A percentile compares a stretch with the other conserved stretches of the same genome.
These are phyloP conservation scores for Giardia duodenalis DNA, from an alignment of 208 protist species.

Conservation along the genomic window DNA sequence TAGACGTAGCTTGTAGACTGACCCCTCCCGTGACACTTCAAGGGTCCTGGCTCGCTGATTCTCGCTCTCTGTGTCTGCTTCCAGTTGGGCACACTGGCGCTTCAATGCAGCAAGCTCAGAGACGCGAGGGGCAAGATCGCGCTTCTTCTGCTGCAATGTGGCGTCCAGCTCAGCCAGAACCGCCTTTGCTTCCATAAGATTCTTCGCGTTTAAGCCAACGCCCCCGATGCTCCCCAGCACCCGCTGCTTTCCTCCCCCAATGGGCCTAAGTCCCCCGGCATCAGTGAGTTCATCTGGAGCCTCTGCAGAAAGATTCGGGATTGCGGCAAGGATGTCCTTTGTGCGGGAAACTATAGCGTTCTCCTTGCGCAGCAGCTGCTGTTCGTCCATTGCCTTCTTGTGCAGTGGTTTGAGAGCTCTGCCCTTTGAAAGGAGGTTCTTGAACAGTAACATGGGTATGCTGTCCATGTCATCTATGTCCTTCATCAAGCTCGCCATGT, in stretches of 20 bases:
- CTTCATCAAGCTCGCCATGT: background rate
- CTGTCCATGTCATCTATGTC: background rate
- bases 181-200: background rate
- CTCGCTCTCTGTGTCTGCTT: background rate
- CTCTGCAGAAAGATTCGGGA: background rate
- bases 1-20: conserved; percentile 14
- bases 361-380: background rate
- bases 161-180: background rate
- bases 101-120: background rate
- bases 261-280: no score
- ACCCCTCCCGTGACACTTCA: background rate
- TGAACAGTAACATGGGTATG: conserved; percentile 12
- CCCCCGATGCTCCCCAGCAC: no score
- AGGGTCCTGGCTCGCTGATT: background rate
- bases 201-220: background rate
- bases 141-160: conserved; percentile 1
- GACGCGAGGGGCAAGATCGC: background rate
- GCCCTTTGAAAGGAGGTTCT: conserved; percentile 15
- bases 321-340: conserved; percentile 7
- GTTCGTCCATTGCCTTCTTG: background rate
- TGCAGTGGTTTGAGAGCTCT: conserved; percentile 8
- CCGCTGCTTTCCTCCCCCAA: background rate
- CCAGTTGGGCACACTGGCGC: background rate
- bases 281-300: no score
- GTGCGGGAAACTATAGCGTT: conserved; percentile 1